Evolutionary conservation across 495 filamentous ascomycete species (phyloP), one percentile per base, ranked within the genome.

Genomic region (Daldinia loculata): DNA sequence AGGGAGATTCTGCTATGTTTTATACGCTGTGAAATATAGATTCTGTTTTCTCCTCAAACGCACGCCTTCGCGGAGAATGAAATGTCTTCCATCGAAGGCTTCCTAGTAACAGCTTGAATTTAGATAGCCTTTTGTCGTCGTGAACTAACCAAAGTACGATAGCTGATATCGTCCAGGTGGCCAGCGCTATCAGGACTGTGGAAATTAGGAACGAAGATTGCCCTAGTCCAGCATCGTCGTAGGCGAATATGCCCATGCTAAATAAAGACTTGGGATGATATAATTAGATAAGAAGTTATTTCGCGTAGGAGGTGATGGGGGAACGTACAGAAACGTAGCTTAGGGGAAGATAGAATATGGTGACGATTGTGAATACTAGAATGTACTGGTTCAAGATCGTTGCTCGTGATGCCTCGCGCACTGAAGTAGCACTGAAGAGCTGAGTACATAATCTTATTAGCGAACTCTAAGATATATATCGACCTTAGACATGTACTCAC

Each of bases 361-460:
- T 32, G 7, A 32, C 29, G 29, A 32, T 9, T 32, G 29, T 32
- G 29, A 32, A 32, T 32, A 32, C 29, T 32, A 32, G 6, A 9
- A 32, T 32, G 7, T 32, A 32, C 29, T 32, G 29, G 7, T 32
- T 9, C 29, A 32, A 32, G 29, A 32, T 9, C 29, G 29, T 32
- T 2, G 29, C 29, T 9, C 29, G 6, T 3, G 83, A 83, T 0
- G 87, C 88, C 68, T 89, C 86, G 36, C 87, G 81, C 0, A 88
- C 84, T 56, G 86, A 87, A 8, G 86, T 85, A 4, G 87, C 88
- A 29, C 56, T 75, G 43, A 75, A 72, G 34, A 76, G 57, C 75
- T 76, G 50, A 4, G 24, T 12, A 34, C 11, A 34, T 15, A 9
- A 19, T 30, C 55, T n/a, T 55, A 45, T 64, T 60, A 67, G 64